Conservation (phyloP, 2,329 filamentous ascomycete species). For the Sphaceloma murrayae region DNA sequence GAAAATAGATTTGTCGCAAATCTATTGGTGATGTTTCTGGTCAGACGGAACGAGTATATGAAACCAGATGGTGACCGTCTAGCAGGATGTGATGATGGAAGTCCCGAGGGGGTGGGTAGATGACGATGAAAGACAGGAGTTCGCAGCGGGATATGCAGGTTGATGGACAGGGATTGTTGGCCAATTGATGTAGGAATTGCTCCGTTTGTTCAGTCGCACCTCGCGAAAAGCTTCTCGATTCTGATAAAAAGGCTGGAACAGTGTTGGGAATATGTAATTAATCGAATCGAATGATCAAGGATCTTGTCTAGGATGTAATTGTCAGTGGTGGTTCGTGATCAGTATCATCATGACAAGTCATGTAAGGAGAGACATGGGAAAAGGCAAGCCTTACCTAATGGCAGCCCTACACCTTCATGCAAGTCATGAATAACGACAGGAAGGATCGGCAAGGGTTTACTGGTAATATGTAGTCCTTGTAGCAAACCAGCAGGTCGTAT, state of each 20-base stretch:
- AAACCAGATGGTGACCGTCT: neutral
- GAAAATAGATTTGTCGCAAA: neutral
- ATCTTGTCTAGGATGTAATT: constrained; percentile 10
- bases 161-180: constrained; percentile 7
- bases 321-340: neutral
- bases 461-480: constrained; percentile 1
- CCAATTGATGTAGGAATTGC: constrained; percentile 6
- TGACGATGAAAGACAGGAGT: constrained; percentile 14
- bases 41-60: neutral
- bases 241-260: constrained; percentile 9
- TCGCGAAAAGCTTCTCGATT: neutral
- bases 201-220: constrained; percentile 7
- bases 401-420: constrained; percentile 10
- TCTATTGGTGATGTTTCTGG: constrained; percentile 2
- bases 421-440: neutral
- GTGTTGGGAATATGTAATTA: constrained; percentile 3
- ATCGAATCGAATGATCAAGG: constrained; percentile 7
- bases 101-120: constrained; percentile 5
- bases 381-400: neutral
- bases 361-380: neutral
- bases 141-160: constrained; percentile 14
- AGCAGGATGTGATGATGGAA: neutral
- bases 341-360: neutral
- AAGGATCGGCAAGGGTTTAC: constrained; percentile 1
- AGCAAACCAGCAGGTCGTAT: neutral